Base-by-base conservation (phyloP, 2,329 filamentous ascomycete species). In the Verticillium zaregamsianum region DNA sequence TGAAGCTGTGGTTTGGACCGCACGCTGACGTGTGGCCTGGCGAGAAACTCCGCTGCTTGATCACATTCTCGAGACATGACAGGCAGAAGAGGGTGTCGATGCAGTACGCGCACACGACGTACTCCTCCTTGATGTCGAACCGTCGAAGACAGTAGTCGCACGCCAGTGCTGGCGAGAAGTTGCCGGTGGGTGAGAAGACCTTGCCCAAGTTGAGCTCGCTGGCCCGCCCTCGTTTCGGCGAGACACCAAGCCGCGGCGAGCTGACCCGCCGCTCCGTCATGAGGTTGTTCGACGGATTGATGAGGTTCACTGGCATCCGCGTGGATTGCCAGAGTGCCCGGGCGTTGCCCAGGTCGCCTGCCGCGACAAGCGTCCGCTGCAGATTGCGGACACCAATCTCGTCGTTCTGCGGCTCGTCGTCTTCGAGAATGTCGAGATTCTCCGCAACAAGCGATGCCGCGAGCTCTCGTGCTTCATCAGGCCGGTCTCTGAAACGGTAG, bases 311-410 rank as follows among this genome's bases (percentile, higher is more conserved):
- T 0, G 67, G 66, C 58, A 62, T 64, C 25, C 77, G 72, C 72
- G 77, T 78, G 7, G 76, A 79, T 39, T 76, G 74, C 25, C 72
- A 72, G 11, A 79, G 67, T 0, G 76, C 73, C 3, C 66, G 64
- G 5, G 77, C 76, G 25, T 78, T 75, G 1, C 68, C 67, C 4
- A 71, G 65, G 57, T 79, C 76, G 23, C 72, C 69, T 7, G 74
- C 72, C 0, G 77, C 77, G 49, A 78, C 71, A 58, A 79, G 71
- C 2, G 75, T 72, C 1, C 72, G 72, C 0, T 77, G 69, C 14
- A 79, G 71, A 58, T 79, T 79, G 60, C 78, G 76, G 2, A 79
- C 68, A 5, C 76, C 76, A 37, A 74, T 79, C 35, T 74, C 72
- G 62, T 79, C 77, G 55, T 79, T 79, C 17, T 73, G 70, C 2